These are phyloP conservation scores for Toxicodendron radicans DNA, from an alignment of 345 rosid genomes.

Conservation along the genomic window DNA sequence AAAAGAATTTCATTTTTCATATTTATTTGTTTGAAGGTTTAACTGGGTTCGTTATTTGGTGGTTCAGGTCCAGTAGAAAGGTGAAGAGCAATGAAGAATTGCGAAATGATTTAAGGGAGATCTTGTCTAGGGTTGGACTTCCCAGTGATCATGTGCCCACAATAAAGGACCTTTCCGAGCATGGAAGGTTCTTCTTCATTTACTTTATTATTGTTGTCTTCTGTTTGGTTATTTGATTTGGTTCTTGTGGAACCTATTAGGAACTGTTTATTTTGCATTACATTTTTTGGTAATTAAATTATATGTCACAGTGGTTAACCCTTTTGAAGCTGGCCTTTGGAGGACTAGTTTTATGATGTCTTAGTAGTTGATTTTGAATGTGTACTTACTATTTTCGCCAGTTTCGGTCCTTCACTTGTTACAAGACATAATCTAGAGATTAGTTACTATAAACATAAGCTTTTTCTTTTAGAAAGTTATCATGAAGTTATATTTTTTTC, in stretches of 20 bases:
- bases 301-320: background rate
- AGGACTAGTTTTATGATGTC: background rate
- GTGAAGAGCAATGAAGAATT: constrained; percentile 81
- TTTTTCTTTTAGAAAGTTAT: background rate
- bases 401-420: background rate
- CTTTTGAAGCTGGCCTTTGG: background rate
- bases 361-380: background rate
- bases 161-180: constrained; percentile 66
- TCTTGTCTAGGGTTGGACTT: constrained; percentile 61
- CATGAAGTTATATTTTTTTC: background rate
- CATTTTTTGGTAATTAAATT: background rate
- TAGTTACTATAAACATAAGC: background rate
- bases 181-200: constrained; percentile 69
- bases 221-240: constrained; percentile 6
- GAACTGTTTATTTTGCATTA: background rate
- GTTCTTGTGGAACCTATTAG: background rate
- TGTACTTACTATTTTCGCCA: background rate
- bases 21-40: background rate
- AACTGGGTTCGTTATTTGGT: background rate
- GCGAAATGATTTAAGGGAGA: constrained; percentile 59
- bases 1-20: background rate
- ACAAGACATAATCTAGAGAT: background rate
- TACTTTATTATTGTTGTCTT: background rate
- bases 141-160: constrained; percentile 75
- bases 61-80: constrained; percentile 55